phyloP scores from a whole-genome alignment of 1,139 yeast genomes.

The Magnusiomyces ingens region DNA sequence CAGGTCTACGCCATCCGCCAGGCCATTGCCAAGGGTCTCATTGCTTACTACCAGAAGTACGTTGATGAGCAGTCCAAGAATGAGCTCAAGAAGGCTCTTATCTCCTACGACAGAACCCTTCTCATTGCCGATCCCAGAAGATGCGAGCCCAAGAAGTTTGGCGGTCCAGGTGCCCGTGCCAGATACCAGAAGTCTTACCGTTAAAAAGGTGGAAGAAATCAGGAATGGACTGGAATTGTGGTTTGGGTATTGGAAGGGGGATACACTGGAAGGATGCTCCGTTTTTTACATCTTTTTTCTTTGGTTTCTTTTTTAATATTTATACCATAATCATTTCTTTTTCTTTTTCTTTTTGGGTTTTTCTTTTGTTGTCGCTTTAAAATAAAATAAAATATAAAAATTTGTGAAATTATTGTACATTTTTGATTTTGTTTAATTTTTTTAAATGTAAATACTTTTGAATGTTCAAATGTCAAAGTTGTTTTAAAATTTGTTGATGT shows the following conservation, averaged over 20 bases:
- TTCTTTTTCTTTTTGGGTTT: too few species aligned
- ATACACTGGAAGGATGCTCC: too few species aligned
- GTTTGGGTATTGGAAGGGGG: too few species aligned
- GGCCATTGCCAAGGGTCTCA: slow-evolving; percentile 99
- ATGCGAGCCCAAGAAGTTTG: slow-evolving; percentile 99
- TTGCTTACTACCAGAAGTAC: slow-evolving; percentile 98
- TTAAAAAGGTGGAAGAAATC: slow-evolving; percentile 57
- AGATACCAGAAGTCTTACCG: slow-evolving; percentile 99
- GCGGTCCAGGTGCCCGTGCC: slow-evolving; percentile 99
- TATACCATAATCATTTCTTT: neutral
- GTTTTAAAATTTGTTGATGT: too few species aligned
- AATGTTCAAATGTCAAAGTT: too few species aligned
- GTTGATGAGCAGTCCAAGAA: slow-evolving; percentile 99
- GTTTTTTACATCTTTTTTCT: neutral
- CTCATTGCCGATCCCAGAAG: slow-evolving; percentile 99
- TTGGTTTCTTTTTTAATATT: neutral
- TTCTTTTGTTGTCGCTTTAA: too few species aligned
- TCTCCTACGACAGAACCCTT: slow-evolving; percentile 98
- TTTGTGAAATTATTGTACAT: too few species aligned
- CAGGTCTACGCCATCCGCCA: slow-evolving; percentile 99
- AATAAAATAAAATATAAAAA: too few species aligned
- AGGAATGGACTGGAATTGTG: too few species aligned
- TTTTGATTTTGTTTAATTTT: too few species aligned
- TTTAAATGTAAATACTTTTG: too few species aligned
- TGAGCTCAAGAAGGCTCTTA: slow-evolving; percentile 97